Percentiles rank a stretch among this genome's conserved stretches.
Evolutionary conservation across 306 rosid genomes (phyloP).

Genomic region (Begonia loranthoides): DNA sequence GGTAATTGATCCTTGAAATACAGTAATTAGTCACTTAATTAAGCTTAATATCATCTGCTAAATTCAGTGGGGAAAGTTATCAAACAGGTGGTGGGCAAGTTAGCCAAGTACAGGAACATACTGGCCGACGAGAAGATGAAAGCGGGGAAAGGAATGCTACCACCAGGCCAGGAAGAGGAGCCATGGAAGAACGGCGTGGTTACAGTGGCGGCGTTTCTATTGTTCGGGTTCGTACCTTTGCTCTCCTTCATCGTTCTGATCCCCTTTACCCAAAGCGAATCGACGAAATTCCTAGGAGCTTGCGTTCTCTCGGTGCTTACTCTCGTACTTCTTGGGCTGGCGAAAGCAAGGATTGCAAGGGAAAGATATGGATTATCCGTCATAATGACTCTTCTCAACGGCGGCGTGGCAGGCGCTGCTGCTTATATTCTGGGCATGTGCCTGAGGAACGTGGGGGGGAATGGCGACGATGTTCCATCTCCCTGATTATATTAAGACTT

Average conservation of each 20-base stretch:
- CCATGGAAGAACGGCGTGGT: constrained; percentile 51
- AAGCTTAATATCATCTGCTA: background rate
- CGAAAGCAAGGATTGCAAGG: constrained; percentile 39
- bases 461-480: constrained; percentile 11
- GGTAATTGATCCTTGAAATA: constrained; percentile 11
- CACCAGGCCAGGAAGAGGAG: constrained; percentile 29
- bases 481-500: background rate
- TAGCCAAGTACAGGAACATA: constrained; percentile 41
- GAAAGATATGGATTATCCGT: constrained; percentile 24
- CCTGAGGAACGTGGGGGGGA: constrained; percentile 28
- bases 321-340: constrained; percentile 34
- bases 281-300: constrained; percentile 35
- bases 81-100: constrained; percentile 41
- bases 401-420: constrained; percentile 36
- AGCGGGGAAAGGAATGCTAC: constrained; percentile 26
- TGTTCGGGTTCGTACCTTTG: constrained; percentile 37
- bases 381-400: constrained; percentile 27
- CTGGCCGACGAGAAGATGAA: constrained; percentile 44
- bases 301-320: constrained; percentile 37
- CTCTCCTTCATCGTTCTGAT: constrained; percentile 46
- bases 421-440: constrained; percentile 39
- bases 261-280: constrained; percentile 33
- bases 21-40: background rate
- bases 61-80: background rate
- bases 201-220: constrained; percentile 33